Evolutionary conservation across 2,329 filamentous ascomycete genomes (phyloP).

Genomic region (Aspergillus amoenus): DNA sequence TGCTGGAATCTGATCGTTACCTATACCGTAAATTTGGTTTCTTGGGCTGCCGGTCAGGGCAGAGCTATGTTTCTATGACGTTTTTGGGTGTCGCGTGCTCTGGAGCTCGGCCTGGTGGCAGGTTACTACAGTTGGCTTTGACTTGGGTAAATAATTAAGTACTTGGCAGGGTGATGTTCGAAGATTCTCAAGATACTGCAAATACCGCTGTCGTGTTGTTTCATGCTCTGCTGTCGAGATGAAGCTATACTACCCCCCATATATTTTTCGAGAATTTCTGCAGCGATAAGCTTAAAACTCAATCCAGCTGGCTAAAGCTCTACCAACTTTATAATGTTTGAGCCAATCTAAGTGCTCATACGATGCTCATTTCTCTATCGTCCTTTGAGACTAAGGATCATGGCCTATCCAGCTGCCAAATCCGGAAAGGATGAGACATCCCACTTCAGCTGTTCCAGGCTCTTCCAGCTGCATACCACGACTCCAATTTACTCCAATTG

Average conservation of each 20-base stretch:
- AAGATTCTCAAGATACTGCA: neutral
- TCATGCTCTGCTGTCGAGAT: neutral
- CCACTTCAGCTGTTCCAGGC: neutral
- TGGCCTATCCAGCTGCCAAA: neutral
- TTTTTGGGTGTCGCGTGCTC: neutral
- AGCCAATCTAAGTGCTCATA: neutral
- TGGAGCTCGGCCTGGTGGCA: neutral
- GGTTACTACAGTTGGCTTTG: neutral
- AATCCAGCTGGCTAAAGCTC: neutral
- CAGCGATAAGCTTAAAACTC: neutral
- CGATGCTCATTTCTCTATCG: neutral
- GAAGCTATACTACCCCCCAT: neutral
- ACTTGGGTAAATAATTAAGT: neutral
- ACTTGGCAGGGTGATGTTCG: neutral
- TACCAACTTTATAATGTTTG: neutral
- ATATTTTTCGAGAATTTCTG: neutral
- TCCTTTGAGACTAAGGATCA: neutral
- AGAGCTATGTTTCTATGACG: neutral
- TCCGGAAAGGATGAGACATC: slow-evolving; percentile 1
- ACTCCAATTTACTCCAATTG: neutral
- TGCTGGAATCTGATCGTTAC: neutral
- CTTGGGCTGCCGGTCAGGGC: neutral
- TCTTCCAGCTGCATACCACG: neutral
- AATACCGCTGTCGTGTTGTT: neutral
- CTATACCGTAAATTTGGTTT: neutral